Conservation (phyloP, 2,329 filamentous ascomycete genomes). For the Hymenoscyphus fructigenus region DNA sequence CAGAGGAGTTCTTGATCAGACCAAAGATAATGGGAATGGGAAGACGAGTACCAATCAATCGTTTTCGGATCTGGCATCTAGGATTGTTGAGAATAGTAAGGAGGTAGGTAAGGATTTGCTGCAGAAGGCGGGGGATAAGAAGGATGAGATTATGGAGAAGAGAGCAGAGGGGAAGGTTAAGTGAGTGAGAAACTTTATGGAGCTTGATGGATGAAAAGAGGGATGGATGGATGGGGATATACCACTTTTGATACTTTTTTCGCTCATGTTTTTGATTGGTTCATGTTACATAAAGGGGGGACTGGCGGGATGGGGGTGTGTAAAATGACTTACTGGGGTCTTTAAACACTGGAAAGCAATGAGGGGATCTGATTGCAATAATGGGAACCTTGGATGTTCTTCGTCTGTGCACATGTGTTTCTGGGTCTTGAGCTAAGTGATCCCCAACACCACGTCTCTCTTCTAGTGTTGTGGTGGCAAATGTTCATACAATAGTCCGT, state of each 20-base stretch:
- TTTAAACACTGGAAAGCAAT: neutral
- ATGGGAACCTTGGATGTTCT: neutral
- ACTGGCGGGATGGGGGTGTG: neutral
- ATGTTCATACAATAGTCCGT: too few relatives aligned
- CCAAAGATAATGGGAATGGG: conserved; percentile 26
- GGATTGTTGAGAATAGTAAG: conserved; percentile 30
- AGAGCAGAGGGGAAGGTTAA: neutral
- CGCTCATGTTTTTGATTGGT: neutral
- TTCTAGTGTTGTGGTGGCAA: too few relatives aligned
- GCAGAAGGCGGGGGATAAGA: conserved; percentile 24
- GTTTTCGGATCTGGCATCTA: conserved; percentile 31
- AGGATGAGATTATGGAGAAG: conserved; percentile 19
- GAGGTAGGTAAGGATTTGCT: conserved; percentile 22
- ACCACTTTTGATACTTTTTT: neutral
- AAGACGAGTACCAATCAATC: conserved; percentile 13
- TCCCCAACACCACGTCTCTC: too few relatives aligned
- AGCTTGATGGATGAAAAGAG: neutral
- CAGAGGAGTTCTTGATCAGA: conserved; percentile 33
- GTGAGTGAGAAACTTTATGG: neutral
- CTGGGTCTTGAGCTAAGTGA: too few relatives aligned
- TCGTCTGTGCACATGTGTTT: neutral
- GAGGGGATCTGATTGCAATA: neutral
- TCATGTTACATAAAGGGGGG: neutral
- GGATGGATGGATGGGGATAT: conserved; percentile 11
- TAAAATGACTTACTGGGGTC: neutral